Base-by-base conservation (phyloP, 306 rosid species). In the Cicer arietinum region DNA sequence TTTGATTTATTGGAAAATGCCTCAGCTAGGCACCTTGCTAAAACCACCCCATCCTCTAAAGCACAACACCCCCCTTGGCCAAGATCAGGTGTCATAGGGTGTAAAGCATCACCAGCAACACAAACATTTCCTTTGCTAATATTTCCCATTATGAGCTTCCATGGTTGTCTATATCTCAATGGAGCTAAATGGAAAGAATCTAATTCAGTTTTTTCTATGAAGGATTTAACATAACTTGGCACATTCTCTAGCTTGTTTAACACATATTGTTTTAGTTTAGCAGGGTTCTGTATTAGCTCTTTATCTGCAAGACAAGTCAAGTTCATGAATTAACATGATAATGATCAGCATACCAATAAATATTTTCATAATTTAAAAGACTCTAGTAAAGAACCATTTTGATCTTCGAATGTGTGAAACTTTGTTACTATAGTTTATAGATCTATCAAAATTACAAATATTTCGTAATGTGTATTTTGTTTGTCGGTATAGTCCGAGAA, bases 81-180 rank as follows among this genome's bases (percentile, higher is more conserved):
- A 10, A 89, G 45, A 48, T 89, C 93, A 1, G 96, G 90, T 0
- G 87, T 83, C 93, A 84, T 90, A 4, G 96, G 88, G 57, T 92
- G 97, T 48, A 92, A 71, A 1, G 90, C 91, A 13, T 88, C 97
- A n/a, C 96, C 93, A 0, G 73, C 93, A 8, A 90, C 86, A 79
- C 92, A 90, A 3, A 86, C 92, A 9, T 85, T 88, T 45, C 85
- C 87, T 85, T 90, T 89, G 46, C 82, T 86, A 12, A 89, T 85
- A 17, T 80, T 85, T 57, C 94, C 90, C 60, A 76, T 83, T 6
- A 92, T 4, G 0, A 90, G 72, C 51, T 92, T 95, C 96, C 90
- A 88, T 0, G 92, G 96, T 35, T 25, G 70, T 25, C 91, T 86
- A 9, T 79, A 89, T 79, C 77, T 80, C 76, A 92, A 35, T 58